Evolutionary conservation across 2,329 filamentous ascomycete species (phyloP).

Genomic region (Cylindrodendrum hubeiense): DNA sequence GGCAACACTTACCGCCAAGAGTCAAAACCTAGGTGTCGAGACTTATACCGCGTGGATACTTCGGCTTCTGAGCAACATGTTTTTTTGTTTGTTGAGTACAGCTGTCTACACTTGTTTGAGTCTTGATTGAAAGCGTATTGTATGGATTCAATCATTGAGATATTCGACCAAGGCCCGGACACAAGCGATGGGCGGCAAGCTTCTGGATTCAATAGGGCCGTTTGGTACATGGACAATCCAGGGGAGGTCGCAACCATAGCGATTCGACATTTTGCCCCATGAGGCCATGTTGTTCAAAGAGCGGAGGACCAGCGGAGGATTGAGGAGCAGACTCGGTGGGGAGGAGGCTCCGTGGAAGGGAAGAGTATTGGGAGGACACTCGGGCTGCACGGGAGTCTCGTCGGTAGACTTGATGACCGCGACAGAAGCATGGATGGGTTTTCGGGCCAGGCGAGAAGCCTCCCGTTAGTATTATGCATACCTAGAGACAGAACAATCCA

Average conservation of each 20-base stretch:
- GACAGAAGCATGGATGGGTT: constrained; percentile 11
- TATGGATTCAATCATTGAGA: neutral
- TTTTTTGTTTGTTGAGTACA: neutral
- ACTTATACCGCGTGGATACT: neutral
- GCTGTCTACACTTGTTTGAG: neutral
- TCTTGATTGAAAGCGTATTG: constrained; percentile 3
- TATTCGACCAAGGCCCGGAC: neutral
- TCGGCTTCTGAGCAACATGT: neutral
- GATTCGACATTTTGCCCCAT: neutral
- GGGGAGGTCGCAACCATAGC: neutral
- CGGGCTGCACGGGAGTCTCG: neutral
- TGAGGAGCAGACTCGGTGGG: constrained; percentile 42
- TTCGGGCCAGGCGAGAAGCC: neutral
- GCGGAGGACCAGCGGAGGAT: constrained; percentile 15
- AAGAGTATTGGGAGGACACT: neutral
- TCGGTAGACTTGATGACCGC: neutral
- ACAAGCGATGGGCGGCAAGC: neutral
- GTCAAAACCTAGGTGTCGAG: constrained; percentile 28
- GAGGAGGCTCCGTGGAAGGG: constrained; percentile 38
- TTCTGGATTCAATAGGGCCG: constrained; percentile 5
- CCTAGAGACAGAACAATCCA: constrained; percentile 21
- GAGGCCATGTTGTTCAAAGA: neutral
- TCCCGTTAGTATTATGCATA: constrained; percentile 9
- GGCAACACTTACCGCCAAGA: constrained; percentile 28
- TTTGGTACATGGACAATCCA: neutral